A percentile compares a stretch with the other conserved stretches of the same genome.
These are phyloP conservation scores for Fraxinus sp. DNA, from an alignment of 305 asterid genomes.

Conservation along the genomic window DNA sequence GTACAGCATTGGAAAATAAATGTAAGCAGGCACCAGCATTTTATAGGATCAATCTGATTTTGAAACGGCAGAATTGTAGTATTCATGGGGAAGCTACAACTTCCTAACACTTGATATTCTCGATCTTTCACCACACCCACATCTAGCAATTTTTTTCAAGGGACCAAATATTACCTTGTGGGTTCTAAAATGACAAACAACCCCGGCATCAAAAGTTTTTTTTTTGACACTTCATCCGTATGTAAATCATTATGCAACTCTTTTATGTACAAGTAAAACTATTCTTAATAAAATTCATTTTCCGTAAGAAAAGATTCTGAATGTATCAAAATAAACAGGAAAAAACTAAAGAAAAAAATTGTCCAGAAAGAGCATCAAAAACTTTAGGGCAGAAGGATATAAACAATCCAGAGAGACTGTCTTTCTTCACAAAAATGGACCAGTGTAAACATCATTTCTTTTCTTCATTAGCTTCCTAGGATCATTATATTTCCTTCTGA, in stretches of 20 bases:
- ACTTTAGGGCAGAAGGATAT: not conserved
- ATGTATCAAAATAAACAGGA: not conserved
- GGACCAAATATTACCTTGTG: not conserved
- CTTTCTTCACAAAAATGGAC: not conserved
- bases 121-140: not conserved
- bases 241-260: not conserved
- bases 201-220: not conserved
- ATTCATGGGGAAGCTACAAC: not conserved
- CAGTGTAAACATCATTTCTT: not conserved
- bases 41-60: not conserved
- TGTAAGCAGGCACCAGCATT: not conserved
- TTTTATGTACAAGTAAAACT: too few relatives aligned
- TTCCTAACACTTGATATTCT: not conserved
- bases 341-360: not conserved
- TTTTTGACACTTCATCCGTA: not conserved
- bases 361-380: not conserved
- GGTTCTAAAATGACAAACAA: constrained; percentile 5
- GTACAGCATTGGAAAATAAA: constrained; percentile 1
- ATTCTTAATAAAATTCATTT: not conserved
- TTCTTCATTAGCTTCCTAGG: not conserved
- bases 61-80: not conserved
- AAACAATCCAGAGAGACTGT: not conserved
- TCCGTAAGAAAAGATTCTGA: not conserved
- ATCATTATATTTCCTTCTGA: not conserved
- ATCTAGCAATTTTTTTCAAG: not conserved